Evolutionary conservation across 768 basidiomycete genomes (phyloP), one percentile per base, ranked within the genome.

Genomic region (Tubosaeta sp.): DNA sequence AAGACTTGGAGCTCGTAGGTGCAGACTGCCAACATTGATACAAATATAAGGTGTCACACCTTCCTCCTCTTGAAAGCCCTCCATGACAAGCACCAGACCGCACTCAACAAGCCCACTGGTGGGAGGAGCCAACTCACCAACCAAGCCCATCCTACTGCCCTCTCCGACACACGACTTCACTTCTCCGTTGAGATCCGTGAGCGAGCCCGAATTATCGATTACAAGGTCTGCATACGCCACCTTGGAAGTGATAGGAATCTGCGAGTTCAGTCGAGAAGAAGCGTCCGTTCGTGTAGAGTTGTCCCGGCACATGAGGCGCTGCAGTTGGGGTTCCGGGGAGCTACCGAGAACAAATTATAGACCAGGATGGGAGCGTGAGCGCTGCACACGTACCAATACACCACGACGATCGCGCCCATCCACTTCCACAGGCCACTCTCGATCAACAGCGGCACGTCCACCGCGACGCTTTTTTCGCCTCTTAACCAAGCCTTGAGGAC

Each of bases 381-480:
- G 10, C 12, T n/a, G n/a, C 4, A 1, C n/a, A 53, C 80, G 46
- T 50, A 97, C 95, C 94, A 97, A 64, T 92, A 95, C 6, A 97
- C 94, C 10, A 99, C 85, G 4, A 94, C 77, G 22, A 97, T 83
- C 56, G 80, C 78, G 4, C 85, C 93, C 42, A 94, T 87, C 78
- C 81, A 87, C 62, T 79, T 82, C 82, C 86, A 92, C 34, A 97
- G 64, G 2, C 86, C 86, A 1, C 88, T 84, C 66, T 99, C 97
- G 51, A 99, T 86, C 51, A 99, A 73, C 46, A 98, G 71, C 29
- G 97, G 97, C 6, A 97, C 89, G 67, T 98, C 97, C 58, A 98
- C 70, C 3, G 97, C 76, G 55, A 87, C 90, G 35, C 88, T 74
- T 64, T 79, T 85, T 61, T 91, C 74, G 7, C 97, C 95, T 37